Base-by-base conservation (phyloP, 495 filamentous ascomycete genomes). In the Podospora conica region DNA sequence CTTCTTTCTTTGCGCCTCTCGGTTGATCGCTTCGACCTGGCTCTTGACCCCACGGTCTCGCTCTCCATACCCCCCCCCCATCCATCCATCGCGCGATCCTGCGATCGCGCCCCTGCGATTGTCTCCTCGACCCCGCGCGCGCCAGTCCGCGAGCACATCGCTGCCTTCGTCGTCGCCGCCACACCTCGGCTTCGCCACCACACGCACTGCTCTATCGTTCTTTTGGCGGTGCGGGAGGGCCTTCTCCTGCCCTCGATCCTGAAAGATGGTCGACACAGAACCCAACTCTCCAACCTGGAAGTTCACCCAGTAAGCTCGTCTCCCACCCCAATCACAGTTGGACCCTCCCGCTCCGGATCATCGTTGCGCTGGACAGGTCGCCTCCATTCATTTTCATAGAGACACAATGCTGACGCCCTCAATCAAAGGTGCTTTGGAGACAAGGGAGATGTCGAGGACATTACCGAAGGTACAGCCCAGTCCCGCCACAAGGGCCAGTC, bases 361-460 rank as follows among this genome's bases (percentile, higher is more conserved):
- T 1, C 23, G 22, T 24, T 25, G 12, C 25, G 20, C 55, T 48
- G 23, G 55, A 27, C 55, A 40, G 27, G 21, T 24, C 18, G n/a
- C 61, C 33, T 31, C 22, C 20, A 11, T 22, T 22, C n/a, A 9
- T 11, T 9, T 3, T 48, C 10, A 18, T 54, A 31, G 23, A 40
- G 18, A 23, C 53, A 54, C 53, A 24, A 64, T 56, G 22, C 70
- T 71, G 28, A 74, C 66, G 33, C 15, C 48, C 27, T 15, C 3
- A 27, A 18, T 40, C 60, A 55, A 69, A 98, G 94, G 83, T 98
- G 95, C 84, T 98, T 98, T 79, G 95, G 95, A 77, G 95, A 98
- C 83, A 98, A 98, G 82, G 95, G 95, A 66, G 95, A 98, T 81
- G 96, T 98, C 69, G 95, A 98, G 79, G 95, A 98, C 82, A 98